Percentiles rank a stretch among this genome's conserved stretches.
Conservation (phyloP, 2,329 filamentous ascomycete genomes). For the Dothideomycetes sp. region DNA sequence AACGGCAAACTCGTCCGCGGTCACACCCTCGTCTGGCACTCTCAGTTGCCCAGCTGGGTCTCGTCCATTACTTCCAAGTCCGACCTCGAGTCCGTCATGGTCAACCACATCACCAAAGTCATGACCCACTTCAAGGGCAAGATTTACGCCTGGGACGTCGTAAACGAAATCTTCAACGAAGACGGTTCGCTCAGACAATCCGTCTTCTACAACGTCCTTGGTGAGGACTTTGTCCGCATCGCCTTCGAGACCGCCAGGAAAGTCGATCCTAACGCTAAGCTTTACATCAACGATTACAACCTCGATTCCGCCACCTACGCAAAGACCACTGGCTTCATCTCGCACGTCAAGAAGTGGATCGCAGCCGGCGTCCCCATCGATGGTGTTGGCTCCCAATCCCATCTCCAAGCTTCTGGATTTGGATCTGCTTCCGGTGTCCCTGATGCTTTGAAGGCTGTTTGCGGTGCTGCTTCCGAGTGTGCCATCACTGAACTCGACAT, state of each 20-base stretch:
- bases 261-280: conserved; percentile 57
- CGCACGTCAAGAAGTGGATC: conserved; percentile 55
- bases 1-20: conserved; percentile 55
- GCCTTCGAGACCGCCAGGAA: conserved; percentile 60
- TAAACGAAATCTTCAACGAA: conserved; percentile 18
- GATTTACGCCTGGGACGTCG: conserved; percentile 43
- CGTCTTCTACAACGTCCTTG: conserved; percentile 59
- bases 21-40: conserved; percentile 59
- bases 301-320: conserved; percentile 50
- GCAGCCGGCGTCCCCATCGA: conserved; percentile 55
- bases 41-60: conserved; percentile 47
- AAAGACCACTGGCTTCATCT: conserved; percentile 50
- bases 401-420: conserved; percentile 34
- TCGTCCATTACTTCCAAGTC: conserved; percentile 43
- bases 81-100: conserved; percentile 46
- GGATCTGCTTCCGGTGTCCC: conserved; percentile 35
- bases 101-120: conserved; percentile 51
- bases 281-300: conserved; percentile 67
- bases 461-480: conserved; percentile 43
- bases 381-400: conserved; percentile 53
- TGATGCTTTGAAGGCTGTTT: conserved; percentile 45
- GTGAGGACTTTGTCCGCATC: conserved; percentile 60
- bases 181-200: conserved; percentile 57
- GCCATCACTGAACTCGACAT: conserved; percentile 64
- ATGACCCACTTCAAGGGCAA: conserved; percentile 55